phyloP scores from a whole-genome alignment of 2,329 filamentous ascomycete species.

The Cladosporium sp. region DNA sequence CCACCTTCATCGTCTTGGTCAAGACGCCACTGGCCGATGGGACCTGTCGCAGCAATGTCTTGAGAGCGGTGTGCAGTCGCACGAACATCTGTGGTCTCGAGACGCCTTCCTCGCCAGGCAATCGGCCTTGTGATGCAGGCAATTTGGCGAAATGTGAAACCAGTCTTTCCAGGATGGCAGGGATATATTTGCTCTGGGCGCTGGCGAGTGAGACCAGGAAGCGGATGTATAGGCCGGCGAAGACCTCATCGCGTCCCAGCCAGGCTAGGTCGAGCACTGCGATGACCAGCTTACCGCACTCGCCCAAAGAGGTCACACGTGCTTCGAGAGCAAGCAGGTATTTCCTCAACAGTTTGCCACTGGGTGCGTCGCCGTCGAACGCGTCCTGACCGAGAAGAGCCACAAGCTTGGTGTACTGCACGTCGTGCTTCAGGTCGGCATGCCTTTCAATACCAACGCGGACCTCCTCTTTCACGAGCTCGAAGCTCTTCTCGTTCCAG shows the following conservation, averaged over 20 bases:
- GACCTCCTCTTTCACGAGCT: conserved; percentile 59
- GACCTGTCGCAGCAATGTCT: conserved; percentile 73
- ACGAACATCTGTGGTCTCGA: conserved; percentile 62
- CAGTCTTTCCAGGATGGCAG: conserved; percentile 71
- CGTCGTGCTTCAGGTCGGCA: conserved; percentile 49
- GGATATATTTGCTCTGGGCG: conserved; percentile 74
- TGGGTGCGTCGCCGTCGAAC: conserved; percentile 42
- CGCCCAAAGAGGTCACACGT: conserved; percentile 53
- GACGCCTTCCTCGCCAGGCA: conserved; percentile 55
- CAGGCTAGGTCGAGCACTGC: conserved; percentile 57
- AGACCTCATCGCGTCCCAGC: conserved; percentile 58
- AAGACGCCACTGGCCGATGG: conserved; percentile 72
- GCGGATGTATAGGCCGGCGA: conserved; percentile 53
- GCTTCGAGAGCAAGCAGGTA: conserved; percentile 56
- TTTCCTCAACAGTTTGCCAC: conserved; percentile 50
- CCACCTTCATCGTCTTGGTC: conserved; percentile 43
- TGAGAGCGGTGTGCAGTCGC: conserved; percentile 71
- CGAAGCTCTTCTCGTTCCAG: conserved; percentile 49
- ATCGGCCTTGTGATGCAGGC: conserved; percentile 51
- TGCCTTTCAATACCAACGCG: conserved; percentile 44
- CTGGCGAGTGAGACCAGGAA: conserved; percentile 66
- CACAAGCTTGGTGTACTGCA: conserved; percentile 52
- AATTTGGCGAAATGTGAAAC: conserved; percentile 68
- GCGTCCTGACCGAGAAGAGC: conserved; percentile 26
- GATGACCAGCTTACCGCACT: conserved; percentile 55